A percentile compares a stretch with the other conserved stretches of the same genome.
phyloP scores from a whole-genome alignment of 768 basidiomycete species.

The Phaffia tasmanica region DNA sequence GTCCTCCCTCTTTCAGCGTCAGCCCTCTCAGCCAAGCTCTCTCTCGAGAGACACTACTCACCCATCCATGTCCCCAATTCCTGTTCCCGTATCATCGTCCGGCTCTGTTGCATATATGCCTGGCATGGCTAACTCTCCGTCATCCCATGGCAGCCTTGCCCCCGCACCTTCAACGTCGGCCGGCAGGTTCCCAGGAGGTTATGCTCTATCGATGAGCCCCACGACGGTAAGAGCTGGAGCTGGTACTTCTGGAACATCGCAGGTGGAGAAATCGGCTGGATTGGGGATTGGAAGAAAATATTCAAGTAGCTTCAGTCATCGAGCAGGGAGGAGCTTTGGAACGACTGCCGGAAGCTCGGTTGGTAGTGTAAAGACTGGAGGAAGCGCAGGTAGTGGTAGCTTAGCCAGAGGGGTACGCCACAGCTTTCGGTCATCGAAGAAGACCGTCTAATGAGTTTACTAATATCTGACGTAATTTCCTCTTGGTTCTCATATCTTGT shows the following conservation, averaged over 20 bases:
- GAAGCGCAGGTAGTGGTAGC: slow-evolving; percentile 9
- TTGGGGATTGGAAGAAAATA: neutral
- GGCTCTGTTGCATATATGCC: too few relatives aligned
- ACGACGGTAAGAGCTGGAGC: slow-evolving; percentile 2
- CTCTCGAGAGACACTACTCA: too few relatives aligned
- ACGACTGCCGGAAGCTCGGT: slow-evolving; percentile 10
- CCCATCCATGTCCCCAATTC: too few relatives aligned
- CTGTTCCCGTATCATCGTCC: too few relatives aligned
- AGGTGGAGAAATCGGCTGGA: neutral
- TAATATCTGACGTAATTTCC: neutral
- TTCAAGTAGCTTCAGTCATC: slow-evolving; percentile 15
- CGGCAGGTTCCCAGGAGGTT: neutral
- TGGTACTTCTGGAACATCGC: neutral
- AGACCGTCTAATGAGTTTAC: neutral
- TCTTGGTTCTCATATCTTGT: neutral
- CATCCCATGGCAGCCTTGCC: too few relatives aligned
- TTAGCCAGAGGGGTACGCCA: slow-evolving; percentile 2
- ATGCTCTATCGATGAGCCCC: neutral
- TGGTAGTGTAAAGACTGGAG: neutral
- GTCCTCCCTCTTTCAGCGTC: slow-evolving; percentile 1
- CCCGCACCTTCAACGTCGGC: slow-evolving; percentile 1
- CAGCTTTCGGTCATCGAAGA: neutral
- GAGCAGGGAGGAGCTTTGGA: slow-evolving; percentile 12
- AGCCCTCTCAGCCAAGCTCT: too few relatives aligned
- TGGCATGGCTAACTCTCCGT: too few relatives aligned